phyloP scores from a whole-genome alignment of 106 monocot species.

The Apostasia ramifera region DNA sequence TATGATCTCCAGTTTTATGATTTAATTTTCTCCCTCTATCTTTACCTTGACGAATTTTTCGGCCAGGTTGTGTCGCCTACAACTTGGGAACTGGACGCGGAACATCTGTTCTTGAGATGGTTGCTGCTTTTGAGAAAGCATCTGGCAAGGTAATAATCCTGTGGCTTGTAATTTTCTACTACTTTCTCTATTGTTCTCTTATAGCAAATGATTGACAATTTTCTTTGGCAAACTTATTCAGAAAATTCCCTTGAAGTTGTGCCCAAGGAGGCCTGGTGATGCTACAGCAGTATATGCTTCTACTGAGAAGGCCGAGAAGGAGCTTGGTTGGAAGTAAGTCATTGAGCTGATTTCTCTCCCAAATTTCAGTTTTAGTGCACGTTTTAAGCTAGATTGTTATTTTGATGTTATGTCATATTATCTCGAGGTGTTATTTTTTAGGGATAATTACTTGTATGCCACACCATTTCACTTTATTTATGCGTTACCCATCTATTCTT shows the following conservation, averaged over 20 bases:
- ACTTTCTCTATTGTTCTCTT: not conserved
- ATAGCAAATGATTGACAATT: too few relatives aligned
- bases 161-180: not conserved
- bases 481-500: too few relatives aligned
- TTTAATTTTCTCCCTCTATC: not conserved
- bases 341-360: not conserved
- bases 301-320: constrained; percentile 61
- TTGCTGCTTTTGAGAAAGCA: constrained; percentile 85
- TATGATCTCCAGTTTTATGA: not conserved
- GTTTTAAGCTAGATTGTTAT: not conserved
- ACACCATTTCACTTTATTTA: too few relatives aligned
- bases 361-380: not conserved
- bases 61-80: constrained; percentile 77
- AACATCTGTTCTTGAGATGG: constrained; percentile 80
- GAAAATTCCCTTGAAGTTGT: constrained; percentile 80
- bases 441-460: too few relatives aligned
- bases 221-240: constrained; percentile 7
- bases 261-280: constrained; percentile 71
- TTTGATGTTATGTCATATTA: too few relatives aligned
- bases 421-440: too few relatives aligned
- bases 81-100: constrained; percentile 85
- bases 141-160: constrained; percentile 50
- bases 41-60: not conserved
- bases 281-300: constrained; percentile 78
- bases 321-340: constrained; percentile 80